phyloP scores from a whole-genome alignment of 1,284 basidiomycete species.

The Rhodotorula sp. region DNA sequence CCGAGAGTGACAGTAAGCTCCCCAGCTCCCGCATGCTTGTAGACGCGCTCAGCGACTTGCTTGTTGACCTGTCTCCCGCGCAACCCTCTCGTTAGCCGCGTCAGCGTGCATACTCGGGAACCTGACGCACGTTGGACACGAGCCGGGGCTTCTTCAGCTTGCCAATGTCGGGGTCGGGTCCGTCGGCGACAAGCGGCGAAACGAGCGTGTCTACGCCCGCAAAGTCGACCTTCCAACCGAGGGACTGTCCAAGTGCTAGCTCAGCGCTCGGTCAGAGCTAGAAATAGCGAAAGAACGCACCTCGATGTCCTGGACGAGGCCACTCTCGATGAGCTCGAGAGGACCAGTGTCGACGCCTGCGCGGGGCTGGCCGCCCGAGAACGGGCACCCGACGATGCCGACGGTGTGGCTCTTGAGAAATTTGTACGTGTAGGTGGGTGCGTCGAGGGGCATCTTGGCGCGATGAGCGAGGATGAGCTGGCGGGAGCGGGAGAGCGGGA shows the following conservation, averaged over 20 bases:
- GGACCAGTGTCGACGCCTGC: slow-evolving; percentile 84
- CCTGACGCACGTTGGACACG: slow-evolving; percentile 55
- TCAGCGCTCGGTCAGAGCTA: not conserved
- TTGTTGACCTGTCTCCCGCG: slow-evolving; percentile 62
- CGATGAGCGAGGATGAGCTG: not conserved
- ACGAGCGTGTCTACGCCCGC: slow-evolving; percentile 86
- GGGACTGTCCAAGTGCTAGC: slow-evolving; percentile 44
- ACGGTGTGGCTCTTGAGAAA: slow-evolving; percentile 34
- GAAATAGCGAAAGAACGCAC: slow-evolving; percentile 26
- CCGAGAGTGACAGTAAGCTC: slow-evolving; percentile 88
- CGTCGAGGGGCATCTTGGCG: slow-evolving; percentile 4
- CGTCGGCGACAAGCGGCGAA: slow-evolving; percentile 56
- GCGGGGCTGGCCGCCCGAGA: slow-evolving; percentile 58
- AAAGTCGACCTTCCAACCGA: slow-evolving; percentile 88
- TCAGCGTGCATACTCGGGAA: not conserved
- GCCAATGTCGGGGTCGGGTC: slow-evolving; percentile 74
- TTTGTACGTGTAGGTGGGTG: slow-evolving; percentile 25
- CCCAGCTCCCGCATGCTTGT: slow-evolving; percentile 69
- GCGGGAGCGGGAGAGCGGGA: not conserved
- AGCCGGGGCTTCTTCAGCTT: slow-evolving; percentile 82
- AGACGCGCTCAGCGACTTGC: slow-evolving; percentile 73
- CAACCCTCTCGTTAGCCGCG: no score
- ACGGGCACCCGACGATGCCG: slow-evolving; percentile 45
- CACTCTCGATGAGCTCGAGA: slow-evolving; percentile 78
- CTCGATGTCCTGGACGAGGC: slow-evolving; percentile 71